phyloP scores from a whole-genome alignment of 495 filamentous ascomycete species.

The Lophiotrema nucula region DNA sequence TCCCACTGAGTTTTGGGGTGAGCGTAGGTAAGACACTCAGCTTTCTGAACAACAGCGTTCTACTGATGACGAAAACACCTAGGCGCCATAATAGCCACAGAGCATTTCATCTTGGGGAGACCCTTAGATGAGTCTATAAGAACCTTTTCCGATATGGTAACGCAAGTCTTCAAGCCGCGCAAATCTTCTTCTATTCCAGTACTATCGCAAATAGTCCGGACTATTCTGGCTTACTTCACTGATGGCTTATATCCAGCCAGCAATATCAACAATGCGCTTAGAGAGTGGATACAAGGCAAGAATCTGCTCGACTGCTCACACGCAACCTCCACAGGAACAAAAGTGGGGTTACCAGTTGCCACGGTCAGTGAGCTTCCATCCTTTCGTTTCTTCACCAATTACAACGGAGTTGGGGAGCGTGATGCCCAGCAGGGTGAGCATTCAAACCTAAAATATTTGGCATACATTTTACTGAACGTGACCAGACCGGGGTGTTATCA shows the following conservation, averaged over 20 bases:
- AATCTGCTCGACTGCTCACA: constrained; percentile 14
- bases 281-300: constrained; percentile 19
- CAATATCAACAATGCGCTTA: constrained; percentile 22
- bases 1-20: constrained; percentile 31
- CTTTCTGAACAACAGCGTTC: no score
- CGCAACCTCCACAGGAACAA: constrained; percentile 4
- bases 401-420: constrained; percentile 25
- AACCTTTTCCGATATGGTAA: constrained; percentile 17
- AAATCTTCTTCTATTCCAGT: constrained; percentile 10
- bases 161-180: constrained; percentile 14
- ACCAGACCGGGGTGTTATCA: constrained; percentile 6
- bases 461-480: not conserved
- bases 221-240: constrained; percentile 18
- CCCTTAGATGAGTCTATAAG: constrained; percentile 23
- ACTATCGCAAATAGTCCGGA: constrained; percentile 1
- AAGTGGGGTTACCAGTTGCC: constrained; percentile 29
- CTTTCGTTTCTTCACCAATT: constrained; percentile 34
- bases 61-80: not conserved
- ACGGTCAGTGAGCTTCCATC: constrained; percentile 19
- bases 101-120: constrained; percentile 28
- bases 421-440: not conserved
- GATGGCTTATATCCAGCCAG: constrained; percentile 25
- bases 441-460: not conserved
- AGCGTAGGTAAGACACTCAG: constrained; percentile 28
- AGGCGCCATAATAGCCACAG: constrained; percentile 16